A percentile compares a stretch with the other conserved stretches of the same genome.
These are phyloP conservation scores for Crithidia sp. DNA, from an alignment of 208 protist genomes.

Conservation along the genomic window DNA sequence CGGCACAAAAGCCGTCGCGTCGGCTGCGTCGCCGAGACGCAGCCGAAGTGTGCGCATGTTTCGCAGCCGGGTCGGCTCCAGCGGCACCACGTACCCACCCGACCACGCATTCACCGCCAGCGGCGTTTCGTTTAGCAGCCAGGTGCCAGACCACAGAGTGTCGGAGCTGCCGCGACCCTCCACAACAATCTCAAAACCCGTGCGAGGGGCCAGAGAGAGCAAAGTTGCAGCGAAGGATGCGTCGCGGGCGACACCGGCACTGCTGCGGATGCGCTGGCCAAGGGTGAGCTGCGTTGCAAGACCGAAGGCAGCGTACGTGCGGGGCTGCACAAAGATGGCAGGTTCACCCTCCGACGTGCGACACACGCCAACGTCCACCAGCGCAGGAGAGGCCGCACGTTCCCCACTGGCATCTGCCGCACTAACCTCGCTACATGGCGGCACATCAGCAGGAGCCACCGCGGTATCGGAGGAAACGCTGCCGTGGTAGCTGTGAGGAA, in stretches of 20 bases:
- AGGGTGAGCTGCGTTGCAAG: constrained; percentile 8
- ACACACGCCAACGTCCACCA: constrained; percentile 26
- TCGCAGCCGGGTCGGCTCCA: constrained; percentile 10
- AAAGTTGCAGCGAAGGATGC: constrained; percentile 12
- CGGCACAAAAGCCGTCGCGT: constrained; percentile 16
- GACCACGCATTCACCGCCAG: constrained; percentile 22
- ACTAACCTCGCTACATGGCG: background rate
- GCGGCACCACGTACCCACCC: constrained; percentile 16
- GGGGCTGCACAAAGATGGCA: constrained; percentile 21
- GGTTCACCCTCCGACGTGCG: constrained; percentile 1
- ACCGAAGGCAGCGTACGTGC: constrained; percentile 14
- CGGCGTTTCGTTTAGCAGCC: constrained; percentile 12
- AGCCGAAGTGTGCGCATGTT: constrained; percentile 24
- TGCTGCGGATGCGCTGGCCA: constrained; percentile 23
- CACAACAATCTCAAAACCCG: constrained; percentile 19
- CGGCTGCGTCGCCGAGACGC: constrained; percentile 11
- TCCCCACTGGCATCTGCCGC: background rate
- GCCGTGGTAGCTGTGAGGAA: constrained; percentile 1
- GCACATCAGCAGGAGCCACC: background rate
- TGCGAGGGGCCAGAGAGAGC: constrained; percentile 8
- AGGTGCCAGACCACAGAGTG: constrained; percentile 17
- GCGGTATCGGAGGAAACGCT: background rate
- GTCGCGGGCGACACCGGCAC: constrained; percentile 16
- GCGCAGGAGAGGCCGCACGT: background rate
- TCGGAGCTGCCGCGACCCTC: background rate